These are phyloP conservation scores for Scheffersomyces titani DNA, from an alignment of 1,139 yeast genomes.

Conservation along the genomic window DNA sequence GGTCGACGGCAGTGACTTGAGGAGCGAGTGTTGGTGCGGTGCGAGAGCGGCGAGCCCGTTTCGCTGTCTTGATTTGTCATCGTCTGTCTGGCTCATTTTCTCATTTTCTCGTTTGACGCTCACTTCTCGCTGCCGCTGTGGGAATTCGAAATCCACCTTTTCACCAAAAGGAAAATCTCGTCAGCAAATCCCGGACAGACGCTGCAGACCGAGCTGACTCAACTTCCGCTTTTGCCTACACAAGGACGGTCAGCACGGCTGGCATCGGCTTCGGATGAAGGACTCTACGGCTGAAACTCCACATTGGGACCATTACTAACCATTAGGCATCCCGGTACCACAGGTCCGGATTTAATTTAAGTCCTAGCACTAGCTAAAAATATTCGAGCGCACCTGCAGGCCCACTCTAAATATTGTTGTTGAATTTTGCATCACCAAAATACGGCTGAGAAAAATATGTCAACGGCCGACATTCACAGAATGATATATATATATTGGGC, in stretches of 20 bases:
- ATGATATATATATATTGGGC: not conserved
- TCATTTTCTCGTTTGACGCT: not conserved
- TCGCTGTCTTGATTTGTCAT: too few relatives aligned
- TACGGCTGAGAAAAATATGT: conserved; percentile 1
- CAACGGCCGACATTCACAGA: not conserved
- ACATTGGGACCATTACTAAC: not conserved
- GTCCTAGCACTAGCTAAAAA: not conserved
- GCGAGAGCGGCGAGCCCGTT: too few relatives aligned
- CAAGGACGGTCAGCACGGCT: not conserved
- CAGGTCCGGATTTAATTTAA: not conserved
- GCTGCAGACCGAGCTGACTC: too few relatives aligned
- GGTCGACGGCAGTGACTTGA: too few relatives aligned
- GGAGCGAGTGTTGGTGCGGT: not conserved
- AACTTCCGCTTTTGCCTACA: not conserved
- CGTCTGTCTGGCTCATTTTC: not conserved
- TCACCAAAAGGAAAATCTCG: too few relatives aligned
- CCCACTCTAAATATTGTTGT: not conserved
- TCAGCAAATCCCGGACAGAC: not conserved
- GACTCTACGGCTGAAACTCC: not conserved
- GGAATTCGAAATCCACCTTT: too few relatives aligned
- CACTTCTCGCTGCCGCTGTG: not conserved
- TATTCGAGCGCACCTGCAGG: not conserved
- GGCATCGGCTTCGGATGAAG: not conserved
- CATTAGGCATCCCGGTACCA: not conserved
- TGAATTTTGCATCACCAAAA: not conserved